Conservation (phyloP, 2,329 filamentous ascomycete genomes). For the Xylaria sp. region DNA sequence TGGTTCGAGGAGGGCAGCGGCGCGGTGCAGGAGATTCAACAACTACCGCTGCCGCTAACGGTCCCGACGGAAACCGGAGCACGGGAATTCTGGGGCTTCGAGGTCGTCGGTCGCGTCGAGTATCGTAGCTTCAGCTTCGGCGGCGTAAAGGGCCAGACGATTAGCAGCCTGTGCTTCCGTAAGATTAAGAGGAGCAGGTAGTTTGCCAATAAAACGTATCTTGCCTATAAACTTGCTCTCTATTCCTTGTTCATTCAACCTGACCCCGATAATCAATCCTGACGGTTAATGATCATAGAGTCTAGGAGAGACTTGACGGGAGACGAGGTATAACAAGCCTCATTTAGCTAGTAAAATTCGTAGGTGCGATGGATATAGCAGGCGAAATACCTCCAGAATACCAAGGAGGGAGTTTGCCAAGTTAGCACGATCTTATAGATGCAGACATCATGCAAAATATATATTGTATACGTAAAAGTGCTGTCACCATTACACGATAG, state of each 20-base stretch:
- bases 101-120: conserved; percentile 73
- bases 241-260: background rate
- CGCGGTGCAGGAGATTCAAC: conserved; percentile 17
- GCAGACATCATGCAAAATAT: background rate
- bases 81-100: conserved; percentile 57
- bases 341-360: background rate
- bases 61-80: conserved; percentile 34
- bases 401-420: background rate
- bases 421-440: background rate
- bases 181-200: conserved; percentile 50
- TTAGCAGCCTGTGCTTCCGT: conserved; percentile 86
- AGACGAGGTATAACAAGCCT: background rate
- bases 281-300: background rate
- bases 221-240: background rate
- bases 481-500: background rate
- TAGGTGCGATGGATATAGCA: background rate
- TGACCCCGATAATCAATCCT: background rate
- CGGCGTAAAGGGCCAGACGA: conserved; percentile 85
- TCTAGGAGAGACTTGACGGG: background rate
- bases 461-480: background rate
- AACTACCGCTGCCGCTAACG: too few relatives aligned
- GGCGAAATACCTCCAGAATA: conserved; percentile 1
- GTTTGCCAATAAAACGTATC: background rate
- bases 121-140: conserved; percentile 93
- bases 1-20: conserved; percentile 75